Evolutionary conservation across 2,329 filamentous ascomycete genomes (phyloP), one percentile per base, ranked within the genome.

Genomic region (Aspergillus ibericus): DNA sequence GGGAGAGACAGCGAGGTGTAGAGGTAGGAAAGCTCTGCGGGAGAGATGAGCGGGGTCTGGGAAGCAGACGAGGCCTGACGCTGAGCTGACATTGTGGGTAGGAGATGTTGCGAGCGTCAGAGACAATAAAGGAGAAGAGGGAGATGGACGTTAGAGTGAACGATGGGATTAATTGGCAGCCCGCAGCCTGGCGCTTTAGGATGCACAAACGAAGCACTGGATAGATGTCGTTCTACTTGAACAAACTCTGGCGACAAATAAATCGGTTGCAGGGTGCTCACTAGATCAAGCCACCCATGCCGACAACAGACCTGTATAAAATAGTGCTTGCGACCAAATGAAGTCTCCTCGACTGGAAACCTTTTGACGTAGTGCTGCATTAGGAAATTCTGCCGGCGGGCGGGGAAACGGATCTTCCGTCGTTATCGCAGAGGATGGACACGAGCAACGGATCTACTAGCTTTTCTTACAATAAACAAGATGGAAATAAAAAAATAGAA

Each of bases 11-110:
- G 91, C 5, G 93, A 93, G 64, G 85, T 87, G 82, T 96, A 92
- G 53, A 98, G 87, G 80, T 97, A 99, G 68, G 93, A 92, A 70
- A 99, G 90, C 80, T 99, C 95, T 70, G 95, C 92, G 49, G 95
- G 93, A 55, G 93, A 97, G 76, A 98, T 88, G 68, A 92, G 88
- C 46, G 85, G 76, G 53, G 73, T 73, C 63, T 78, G 75, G 1
- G 75, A 74, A 57, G 76, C 74, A 29, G 75, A 76, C 18, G 72
- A 72, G 70, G 87, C 85, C 77, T 86, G 85, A 70, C 87, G 85
- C 69, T 82, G 66, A 63, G 86, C 84, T 40, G 88, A 82, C 85
- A 91, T 89, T 63, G 52, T 29, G 49, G 22, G 10, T 4, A 13
- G 2, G n/a, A 15, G 20, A n/a, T 10, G 16, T 15, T 8, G 22